These are phyloP conservation scores for Talaromyces stipitatus DNA, from an alignment of 495 filamentous ascomycete species.

Conservation along the genomic window DNA sequence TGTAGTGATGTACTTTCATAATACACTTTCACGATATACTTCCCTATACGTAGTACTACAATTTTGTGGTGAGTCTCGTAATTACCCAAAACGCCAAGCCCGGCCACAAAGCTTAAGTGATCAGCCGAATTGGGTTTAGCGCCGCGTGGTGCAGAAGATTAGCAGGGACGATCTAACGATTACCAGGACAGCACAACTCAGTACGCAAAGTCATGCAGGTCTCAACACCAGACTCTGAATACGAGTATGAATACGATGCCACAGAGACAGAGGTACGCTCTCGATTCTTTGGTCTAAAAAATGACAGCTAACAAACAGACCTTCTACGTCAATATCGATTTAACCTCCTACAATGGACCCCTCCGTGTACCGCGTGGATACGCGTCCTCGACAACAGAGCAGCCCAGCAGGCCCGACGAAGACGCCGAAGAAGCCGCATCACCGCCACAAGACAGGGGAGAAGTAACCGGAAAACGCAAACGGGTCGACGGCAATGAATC, in stretches of 20 bases:
- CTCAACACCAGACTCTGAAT: slow-evolving; percentile 27
- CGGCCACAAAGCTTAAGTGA: neutral
- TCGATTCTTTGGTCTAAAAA: neutral
- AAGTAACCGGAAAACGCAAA: neutral
- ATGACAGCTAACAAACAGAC: slow-evolving; percentile 20
- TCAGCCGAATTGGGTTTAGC: neutral
- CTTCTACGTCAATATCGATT: slow-evolving; percentile 48
- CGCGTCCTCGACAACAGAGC: slow-evolving; percentile 4
- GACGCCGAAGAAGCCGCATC: slow-evolving; percentile 4
- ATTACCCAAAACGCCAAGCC: neutral
- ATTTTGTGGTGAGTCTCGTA: no score
- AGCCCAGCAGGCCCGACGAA: neutral
- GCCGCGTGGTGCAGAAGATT: neutral
- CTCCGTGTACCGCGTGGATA: slow-evolving; percentile 27
- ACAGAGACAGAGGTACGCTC: slow-evolving; percentile 46
- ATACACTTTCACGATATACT: no score
- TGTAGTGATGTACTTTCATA: no score
- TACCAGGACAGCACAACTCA: neutral
- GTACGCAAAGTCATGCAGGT: neutral
- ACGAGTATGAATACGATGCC: slow-evolving; percentile 57
- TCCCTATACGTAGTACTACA: no score
- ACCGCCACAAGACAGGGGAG: neutral
- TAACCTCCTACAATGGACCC: slow-evolving; percentile 37
- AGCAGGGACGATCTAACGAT: neutral
- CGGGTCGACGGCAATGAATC: slow-evolving; percentile 4